A percentile compares a stretch with the other conserved stretches of the same genome.
phyloP scores from a whole-genome alignment of 2,329 filamentous ascomycete species.

The Aspergillus quadricinctus region DNA sequence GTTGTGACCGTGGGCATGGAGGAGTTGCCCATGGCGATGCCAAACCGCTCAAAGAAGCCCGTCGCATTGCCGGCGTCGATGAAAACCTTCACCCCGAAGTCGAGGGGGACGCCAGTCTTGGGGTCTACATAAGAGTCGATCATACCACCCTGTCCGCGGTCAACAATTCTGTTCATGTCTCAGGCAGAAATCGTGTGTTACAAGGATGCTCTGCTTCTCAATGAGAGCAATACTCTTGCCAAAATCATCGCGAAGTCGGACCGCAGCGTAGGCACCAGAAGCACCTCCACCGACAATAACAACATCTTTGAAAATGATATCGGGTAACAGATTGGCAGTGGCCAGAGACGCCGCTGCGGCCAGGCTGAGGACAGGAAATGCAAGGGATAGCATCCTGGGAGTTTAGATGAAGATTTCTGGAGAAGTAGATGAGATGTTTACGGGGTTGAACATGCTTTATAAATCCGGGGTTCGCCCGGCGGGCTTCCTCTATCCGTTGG shows the following conservation, averaged over 20 bases:
- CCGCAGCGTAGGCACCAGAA: slow-evolving; percentile 21
- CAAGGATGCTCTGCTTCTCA: slow-evolving; percentile 17
- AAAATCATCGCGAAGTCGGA: slow-evolving; percentile 19
- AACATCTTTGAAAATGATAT: slow-evolving; percentile 16
- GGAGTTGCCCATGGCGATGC: slow-evolving; percentile 7
- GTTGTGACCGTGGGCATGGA: slow-evolving; percentile 1
- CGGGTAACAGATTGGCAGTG: not conserved
- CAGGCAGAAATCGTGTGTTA: too few species aligned
- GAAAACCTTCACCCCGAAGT: slow-evolving; percentile 19
- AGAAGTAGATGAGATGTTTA: too few species aligned
- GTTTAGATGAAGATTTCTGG: too few species aligned
- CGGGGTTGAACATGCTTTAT: too few species aligned
- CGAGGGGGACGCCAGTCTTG: slow-evolving; percentile 9
- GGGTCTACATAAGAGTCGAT: slow-evolving; percentile 19
- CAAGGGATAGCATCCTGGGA: not conserved
- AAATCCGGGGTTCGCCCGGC: too few species aligned
- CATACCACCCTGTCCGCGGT: slow-evolving; percentile 14
- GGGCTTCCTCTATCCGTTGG: too few species aligned
- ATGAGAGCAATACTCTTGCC: slow-evolving; percentile 18
- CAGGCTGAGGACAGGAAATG: not conserved
- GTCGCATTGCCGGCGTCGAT: slow-evolving; percentile 12
- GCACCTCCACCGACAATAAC: slow-evolving; percentile 21
- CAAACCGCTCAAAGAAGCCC: slow-evolving; percentile 19
- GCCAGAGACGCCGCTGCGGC: slow-evolving; percentile 2
- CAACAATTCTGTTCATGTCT: too few species aligned